Base-by-base conservation (phyloP, 805 yeast genomes). In the Candida michaelii region DNA sequence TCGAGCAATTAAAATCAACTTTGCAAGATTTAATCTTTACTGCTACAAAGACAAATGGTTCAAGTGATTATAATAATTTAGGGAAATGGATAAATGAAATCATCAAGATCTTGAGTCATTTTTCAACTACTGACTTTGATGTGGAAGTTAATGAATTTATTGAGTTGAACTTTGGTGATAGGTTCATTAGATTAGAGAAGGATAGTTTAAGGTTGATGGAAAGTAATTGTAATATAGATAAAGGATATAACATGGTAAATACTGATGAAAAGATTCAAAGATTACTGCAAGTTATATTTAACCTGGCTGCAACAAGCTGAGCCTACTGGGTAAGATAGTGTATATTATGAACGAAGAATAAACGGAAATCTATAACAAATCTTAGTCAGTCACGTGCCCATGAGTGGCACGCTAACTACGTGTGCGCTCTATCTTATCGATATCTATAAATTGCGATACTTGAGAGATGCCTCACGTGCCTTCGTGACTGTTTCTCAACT, bases 401-500 rank as follows among this genome's bases (percentile, higher is more conserved):
- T n/a, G n/a, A n/a, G n/a, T n/a, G n/a, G n/a, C n/a, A n/a, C n/a
- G n/a, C n/a, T n/a, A n/a, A n/a, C n/a, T n/a, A n/a, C n/a, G n/a
- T n/a, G n/a, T n/a, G n/a, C n/a, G n/a, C n/a, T n/a, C n/a, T n/a
- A n/a, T n/a, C n/a, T n/a, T n/a, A n/a, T n/a, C n/a, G n/a, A n/a
- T n/a, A n/a, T n/a, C n/a, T n/a, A n/a, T n/a, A n/a, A n/a, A n/a
- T n/a, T n/a, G n/a, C n/a, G n/a, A n/a, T n/a, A n/a, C n/a, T n/a
- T n/a, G n/a, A n/a, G n/a, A n/a, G n/a, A 30, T 15, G 14, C 35
- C 35, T 31, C 65, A 60, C 64, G 50, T 58, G 63, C 47, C 41
- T 37, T 3, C 44, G 65, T 58, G 65, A 60, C 65, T 58, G 64
- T 50, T 49, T 44, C 50, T 45, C 47, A 42, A 11, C 13, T 40